Evolutionary conservation across 2,329 filamentous ascomycete species (phyloP).

Genomic region (Ophiostoma quercus): DNA sequence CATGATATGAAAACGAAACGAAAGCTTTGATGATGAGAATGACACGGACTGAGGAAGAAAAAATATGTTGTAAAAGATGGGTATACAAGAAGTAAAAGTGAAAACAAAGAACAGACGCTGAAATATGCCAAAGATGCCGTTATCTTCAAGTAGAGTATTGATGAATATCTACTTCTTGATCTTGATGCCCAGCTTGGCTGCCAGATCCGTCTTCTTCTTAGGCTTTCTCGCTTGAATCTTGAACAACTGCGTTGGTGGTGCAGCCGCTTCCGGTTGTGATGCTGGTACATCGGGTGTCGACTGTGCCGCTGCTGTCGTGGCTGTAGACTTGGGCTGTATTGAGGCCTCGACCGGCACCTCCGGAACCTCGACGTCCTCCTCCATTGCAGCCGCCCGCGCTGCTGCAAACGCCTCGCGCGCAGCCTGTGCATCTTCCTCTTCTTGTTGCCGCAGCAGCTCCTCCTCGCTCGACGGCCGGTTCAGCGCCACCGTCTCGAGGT

Average conservation of each 20-base stretch:
- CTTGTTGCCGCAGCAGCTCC: conserved; percentile 61
- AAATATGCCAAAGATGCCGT: background rate
- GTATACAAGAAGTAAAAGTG: background rate
- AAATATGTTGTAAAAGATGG: background rate
- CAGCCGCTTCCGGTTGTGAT: background rate
- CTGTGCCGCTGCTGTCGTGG: background rate
- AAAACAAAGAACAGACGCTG: background rate
- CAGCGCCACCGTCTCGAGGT: conserved; percentile 52
- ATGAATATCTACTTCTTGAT: conserved; percentile 56
- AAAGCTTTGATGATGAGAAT: too few species aligned
- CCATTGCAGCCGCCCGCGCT: conserved; percentile 45
- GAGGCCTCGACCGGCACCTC: conserved; percentile 43
- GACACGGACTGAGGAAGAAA: too few species aligned
- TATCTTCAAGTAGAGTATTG: background rate
- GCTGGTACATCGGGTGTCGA: background rate
- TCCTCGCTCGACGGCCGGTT: conserved; percentile 52
- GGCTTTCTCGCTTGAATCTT: conserved; percentile 68
- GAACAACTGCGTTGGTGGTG: conserved; percentile 31
- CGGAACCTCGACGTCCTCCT: conserved; percentile 41
- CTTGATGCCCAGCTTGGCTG: conserved; percentile 76
- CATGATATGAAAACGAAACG: too few species aligned
- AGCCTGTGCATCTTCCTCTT: conserved; percentile 77
- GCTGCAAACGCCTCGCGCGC: conserved; percentile 72
- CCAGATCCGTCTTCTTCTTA: conserved; percentile 83
- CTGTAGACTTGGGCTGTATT: background rate